These are phyloP conservation scores for Camellia lanceoleosa DNA, from an alignment of 148 eudicot genomes.

Conservation along the genomic window DNA sequence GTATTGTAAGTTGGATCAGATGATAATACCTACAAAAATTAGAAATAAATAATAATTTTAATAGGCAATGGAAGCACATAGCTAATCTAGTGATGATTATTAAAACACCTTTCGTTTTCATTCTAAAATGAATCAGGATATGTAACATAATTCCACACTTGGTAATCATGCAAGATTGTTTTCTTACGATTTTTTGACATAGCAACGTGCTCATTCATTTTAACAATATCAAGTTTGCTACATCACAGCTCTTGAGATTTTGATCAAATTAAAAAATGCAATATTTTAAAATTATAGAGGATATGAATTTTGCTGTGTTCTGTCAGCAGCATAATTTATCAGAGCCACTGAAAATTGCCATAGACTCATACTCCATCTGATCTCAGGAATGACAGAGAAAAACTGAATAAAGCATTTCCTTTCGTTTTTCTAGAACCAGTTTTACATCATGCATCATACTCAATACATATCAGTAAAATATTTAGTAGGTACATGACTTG, in stretches of 20 bases:
- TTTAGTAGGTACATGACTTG: background rate
- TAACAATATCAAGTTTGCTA: too few species aligned
- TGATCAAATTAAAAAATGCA: background rate
- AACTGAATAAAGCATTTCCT: conserved; percentile 3
- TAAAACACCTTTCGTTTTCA: background rate
- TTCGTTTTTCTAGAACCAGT: background rate
- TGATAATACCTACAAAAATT: conserved; percentile 47
- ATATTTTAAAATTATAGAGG: background rate
- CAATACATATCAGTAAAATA: background rate
- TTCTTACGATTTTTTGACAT: conserved; percentile 2
- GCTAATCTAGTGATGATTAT: background rate
- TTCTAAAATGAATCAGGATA: background rate
- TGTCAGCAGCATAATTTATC: background rate
- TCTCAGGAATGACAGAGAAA: background rate
- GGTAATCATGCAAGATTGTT: background rate
- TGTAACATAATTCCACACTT: background rate
- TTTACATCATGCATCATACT: background rate
- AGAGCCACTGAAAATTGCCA: too few species aligned
- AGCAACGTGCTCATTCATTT: background rate
- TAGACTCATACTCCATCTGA: background rate
- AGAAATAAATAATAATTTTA: background rate
- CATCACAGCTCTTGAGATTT: background rate
- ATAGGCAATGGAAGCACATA: background rate
- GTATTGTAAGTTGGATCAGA: conserved; percentile 65
- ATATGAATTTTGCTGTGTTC: background rate